Conservation (phyloP, 2,329 filamentous ascomycete species). For the Pseudocercospora vitis region DNA sequence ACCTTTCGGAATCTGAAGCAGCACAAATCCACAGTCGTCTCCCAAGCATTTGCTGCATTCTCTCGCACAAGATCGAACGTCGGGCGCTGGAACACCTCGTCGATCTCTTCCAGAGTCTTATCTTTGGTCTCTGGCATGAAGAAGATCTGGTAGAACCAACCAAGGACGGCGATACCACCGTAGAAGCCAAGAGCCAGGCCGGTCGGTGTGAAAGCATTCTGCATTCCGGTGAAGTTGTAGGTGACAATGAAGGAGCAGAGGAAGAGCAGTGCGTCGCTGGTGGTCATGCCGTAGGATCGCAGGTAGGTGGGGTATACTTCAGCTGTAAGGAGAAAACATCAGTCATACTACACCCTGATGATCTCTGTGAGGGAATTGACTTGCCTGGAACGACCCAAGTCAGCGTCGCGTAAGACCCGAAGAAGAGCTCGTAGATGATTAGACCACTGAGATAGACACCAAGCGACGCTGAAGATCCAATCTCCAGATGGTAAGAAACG, state of each 20-base stretch:
- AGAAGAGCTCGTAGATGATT: slow-evolving; percentile 68
- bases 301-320: slow-evolving; percentile 74
- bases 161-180: slow-evolving; percentile 68
- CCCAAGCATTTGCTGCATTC: slow-evolving; percentile 53
- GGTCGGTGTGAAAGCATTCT: slow-evolving; percentile 64
- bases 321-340: slow-evolving; percentile 50
- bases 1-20: slow-evolving; percentile 50
- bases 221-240: slow-evolving; percentile 73
- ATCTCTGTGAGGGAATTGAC: too few species aligned
- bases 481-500: slow-evolving; percentile 58
- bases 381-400: slow-evolving; percentile 21
- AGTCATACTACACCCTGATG: too few species aligned
- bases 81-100: slow-evolving; percentile 64
- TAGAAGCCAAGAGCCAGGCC: slow-evolving; percentile 71
- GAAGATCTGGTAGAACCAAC: slow-evolving; percentile 69
- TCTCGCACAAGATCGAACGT: slow-evolving; percentile 62
- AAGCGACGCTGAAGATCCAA: slow-evolving; percentile 26
- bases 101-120: slow-evolving; percentile 68
- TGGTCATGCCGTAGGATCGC: slow-evolving; percentile 71
- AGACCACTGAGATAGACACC: slow-evolving; percentile 68
- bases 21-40: slow-evolving; percentile 48
- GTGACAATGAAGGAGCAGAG: slow-evolving; percentile 71
- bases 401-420: slow-evolving; percentile 47
- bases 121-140: slow-evolving; percentile 70
- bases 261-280: slow-evolving; percentile 67